These are phyloP conservation scores for Wickerhamiella domercqiae DNA, from an alignment of 805 yeast species.

Conservation along the genomic window DNA sequence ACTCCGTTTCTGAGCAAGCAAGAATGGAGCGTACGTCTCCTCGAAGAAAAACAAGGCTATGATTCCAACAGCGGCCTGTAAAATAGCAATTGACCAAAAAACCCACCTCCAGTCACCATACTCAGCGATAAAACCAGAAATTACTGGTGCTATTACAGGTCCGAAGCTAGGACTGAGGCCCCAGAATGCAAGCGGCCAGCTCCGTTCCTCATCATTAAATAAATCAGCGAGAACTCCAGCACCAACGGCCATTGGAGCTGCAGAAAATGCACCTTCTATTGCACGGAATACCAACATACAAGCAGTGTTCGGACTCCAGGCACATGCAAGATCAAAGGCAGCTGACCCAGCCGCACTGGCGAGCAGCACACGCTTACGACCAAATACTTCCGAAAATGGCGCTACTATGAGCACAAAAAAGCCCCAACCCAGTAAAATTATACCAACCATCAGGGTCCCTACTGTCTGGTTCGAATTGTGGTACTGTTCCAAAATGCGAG, in stretches of 20 bases:
- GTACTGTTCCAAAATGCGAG: constrained; percentile 32
- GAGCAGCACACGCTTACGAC: constrained; percentile 42
- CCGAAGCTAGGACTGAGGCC: constrained; percentile 47
- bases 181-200: constrained; percentile 40
- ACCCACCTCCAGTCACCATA: constrained; percentile 47
- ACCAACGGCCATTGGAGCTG: constrained; percentile 53
- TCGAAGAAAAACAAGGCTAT: constrained; percentile 31
- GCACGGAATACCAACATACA: constrained; percentile 46
- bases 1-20: constrained; percentile 34
- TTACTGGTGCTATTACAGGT: constrained; percentile 34
- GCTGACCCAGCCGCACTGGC: constrained; percentile 33
- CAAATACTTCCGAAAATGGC: constrained; percentile 54
- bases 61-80: constrained; percentile 34
- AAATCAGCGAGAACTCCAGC: constrained; percentile 56
- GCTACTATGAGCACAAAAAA: constrained; percentile 50
- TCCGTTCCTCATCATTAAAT: constrained; percentile 36
- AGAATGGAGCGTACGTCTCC: constrained; percentile 46
- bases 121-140: constrained; percentile 41
- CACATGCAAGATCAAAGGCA: constrained; percentile 37
- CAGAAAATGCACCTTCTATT: constrained; percentile 51
- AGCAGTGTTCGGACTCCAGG: constrained; percentile 38
- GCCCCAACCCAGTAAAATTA: constrained; percentile 59
- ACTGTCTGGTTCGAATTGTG: constrained; percentile 30
- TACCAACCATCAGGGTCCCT: constrained; percentile 40
- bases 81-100: constrained; percentile 40